A percentile compares a stretch with the other conserved stretches of the same genome.
Conservation (phyloP, 2,329 filamentous ascomycete species). For the Trichoderma sp. region DNA sequence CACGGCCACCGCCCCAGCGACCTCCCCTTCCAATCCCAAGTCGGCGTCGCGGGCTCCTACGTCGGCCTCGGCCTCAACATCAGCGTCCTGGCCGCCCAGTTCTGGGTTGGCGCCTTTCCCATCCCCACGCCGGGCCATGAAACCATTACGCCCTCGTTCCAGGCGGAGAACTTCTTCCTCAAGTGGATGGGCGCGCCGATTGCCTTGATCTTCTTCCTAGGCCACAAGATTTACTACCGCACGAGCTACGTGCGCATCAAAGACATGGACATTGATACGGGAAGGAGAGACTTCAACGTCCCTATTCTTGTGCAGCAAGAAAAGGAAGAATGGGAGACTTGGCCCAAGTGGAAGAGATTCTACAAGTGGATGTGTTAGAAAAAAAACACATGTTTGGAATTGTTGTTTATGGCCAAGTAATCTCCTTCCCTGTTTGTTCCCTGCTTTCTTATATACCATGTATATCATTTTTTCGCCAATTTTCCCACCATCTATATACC, state of each 20-base stretch:
- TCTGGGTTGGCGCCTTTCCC: slow-evolving; percentile 85
- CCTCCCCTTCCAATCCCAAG: slow-evolving; percentile 79
- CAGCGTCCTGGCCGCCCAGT: slow-evolving; percentile 78
- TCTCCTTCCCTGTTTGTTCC: neutral
- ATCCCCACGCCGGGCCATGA: slow-evolving; percentile 54
- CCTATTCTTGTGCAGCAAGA: slow-evolving; percentile 79
- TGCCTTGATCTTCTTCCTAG: slow-evolving; percentile 68
- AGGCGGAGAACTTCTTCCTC: slow-evolving; percentile 70
- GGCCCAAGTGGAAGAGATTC: slow-evolving; percentile 76
- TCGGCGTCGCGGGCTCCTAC: slow-evolving; percentile 79
- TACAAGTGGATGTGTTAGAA: slow-evolving; percentile 74
- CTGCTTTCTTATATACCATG: neutral
- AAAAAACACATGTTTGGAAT: neutral
- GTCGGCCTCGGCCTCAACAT: slow-evolving; percentile 76
- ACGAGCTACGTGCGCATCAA: slow-evolving; percentile 68
- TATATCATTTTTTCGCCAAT: neutral
- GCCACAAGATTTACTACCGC: slow-evolving; percentile 74
- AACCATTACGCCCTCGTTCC: slow-evolving; percentile 46
- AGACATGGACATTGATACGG: slow-evolving; percentile 87
- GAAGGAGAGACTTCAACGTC: slow-evolving; percentile 82
- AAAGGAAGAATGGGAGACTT: slow-evolving; percentile 68
- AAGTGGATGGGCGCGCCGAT: slow-evolving; percentile 73
- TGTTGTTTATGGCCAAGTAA: neutral
- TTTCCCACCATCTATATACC: neutral
- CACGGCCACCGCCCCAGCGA: slow-evolving; percentile 74